Evolutionary conservation across 495 filamentous ascomycete species (phyloP).

Genomic region (Penicillium angulare): DNA sequence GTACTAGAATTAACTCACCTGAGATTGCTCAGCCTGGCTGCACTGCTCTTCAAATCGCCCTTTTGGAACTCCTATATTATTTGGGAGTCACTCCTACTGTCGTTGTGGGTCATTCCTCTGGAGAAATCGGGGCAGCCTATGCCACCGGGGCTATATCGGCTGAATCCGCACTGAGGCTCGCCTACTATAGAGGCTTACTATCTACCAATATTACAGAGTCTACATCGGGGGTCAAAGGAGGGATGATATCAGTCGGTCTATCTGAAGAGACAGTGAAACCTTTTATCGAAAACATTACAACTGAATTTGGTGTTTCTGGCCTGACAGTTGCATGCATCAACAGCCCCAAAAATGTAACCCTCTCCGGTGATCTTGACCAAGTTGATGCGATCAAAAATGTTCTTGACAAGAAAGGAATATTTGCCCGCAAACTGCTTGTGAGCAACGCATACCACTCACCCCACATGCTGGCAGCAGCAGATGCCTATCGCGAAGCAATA

Average conservation of each 20-base stretch:
- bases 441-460: neutral
- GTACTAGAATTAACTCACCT: conserved; percentile 8
- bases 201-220: neutral
- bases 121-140: conserved; percentile 54
- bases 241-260: neutral
- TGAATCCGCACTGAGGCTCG: neutral
- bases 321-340: neutral
- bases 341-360: neutral
- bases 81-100: conserved; percentile 29
- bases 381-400: neutral
- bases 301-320: neutral
- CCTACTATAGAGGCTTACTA: neutral
- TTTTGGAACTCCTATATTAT: conserved; percentile 26
- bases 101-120: conserved; percentile 60
- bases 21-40: conserved; percentile 22
- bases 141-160: neutral
- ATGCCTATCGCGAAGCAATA: neutral
- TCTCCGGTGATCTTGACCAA: neutral
- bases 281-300: neutral
- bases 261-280: neutral
- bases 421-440: neutral
- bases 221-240: neutral
- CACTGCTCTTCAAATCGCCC: conserved; percentile 29
- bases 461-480: neutral
- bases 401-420: neutral